A percentile compares a stretch with the other conserved stretches of the same genome.
These are phyloP conservation scores for Thermoascus crustaceus DNA, from an alignment of 2,329 filamentous ascomycete genomes.

Conservation along the genomic window DNA sequence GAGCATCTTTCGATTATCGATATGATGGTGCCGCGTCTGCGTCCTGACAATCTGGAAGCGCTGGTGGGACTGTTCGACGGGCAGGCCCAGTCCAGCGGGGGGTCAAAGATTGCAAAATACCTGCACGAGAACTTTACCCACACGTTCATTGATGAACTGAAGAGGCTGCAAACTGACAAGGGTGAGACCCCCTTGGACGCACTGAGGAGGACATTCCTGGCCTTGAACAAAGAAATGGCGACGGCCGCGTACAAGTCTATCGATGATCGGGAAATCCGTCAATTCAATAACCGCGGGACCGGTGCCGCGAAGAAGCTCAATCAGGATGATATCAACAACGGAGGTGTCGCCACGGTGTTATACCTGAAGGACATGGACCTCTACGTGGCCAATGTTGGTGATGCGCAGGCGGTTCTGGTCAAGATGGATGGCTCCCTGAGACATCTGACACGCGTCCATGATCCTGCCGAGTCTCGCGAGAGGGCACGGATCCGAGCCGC, in stretches of 20 bases:
- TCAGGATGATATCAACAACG: constrained; percentile 81
- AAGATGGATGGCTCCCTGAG: constrained; percentile 77
- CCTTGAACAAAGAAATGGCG: constrained; percentile 88
- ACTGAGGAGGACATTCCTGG: constrained; percentile 74
- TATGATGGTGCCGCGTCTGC: constrained; percentile 86
- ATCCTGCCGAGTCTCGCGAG: constrained; percentile 78
- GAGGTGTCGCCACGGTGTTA: constrained; percentile 83
- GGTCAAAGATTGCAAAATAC: constrained; percentile 93
- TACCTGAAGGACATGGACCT: constrained; percentile 86
- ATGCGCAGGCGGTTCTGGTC: constrained; percentile 92
- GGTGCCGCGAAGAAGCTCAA: constrained; percentile 67
- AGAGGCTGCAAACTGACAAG: constrained; percentile 56
- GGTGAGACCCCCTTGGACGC: constrained; percentile 76
- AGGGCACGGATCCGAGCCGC: constrained; percentile 85
- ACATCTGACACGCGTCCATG: constrained; percentile 82
- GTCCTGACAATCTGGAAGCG: constrained; percentile 81
- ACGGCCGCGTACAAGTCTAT: constrained; percentile 72
- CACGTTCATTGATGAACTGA: constrained; percentile 75
- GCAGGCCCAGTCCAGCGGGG: constrained; percentile 76
- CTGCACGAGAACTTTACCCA: constrained; percentile 91
- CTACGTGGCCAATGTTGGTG: constrained; percentile 89
- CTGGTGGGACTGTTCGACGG: constrained; percentile 95
- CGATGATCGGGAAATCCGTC: constrained; percentile 58
- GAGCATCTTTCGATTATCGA: constrained; percentile 95
- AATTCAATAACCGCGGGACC: constrained; percentile 61